These are phyloP conservation scores for Lithospermum erythrorhizon DNA, from an alignment of 257 asterid species.

Conservation along the genomic window DNA sequence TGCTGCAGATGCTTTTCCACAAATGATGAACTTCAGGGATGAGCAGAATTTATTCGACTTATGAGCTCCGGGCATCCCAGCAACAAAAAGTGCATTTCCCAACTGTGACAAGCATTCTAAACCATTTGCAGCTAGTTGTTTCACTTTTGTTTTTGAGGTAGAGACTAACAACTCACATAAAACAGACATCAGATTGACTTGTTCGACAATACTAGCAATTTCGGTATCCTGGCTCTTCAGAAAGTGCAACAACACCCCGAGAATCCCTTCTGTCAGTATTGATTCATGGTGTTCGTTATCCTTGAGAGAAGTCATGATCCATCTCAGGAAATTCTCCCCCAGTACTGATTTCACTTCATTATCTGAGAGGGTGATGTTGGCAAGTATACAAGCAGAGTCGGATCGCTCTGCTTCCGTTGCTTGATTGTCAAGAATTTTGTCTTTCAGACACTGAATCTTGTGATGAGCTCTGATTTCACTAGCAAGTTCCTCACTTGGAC, in stretches of 20 bases:
- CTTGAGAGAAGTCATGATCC: constrained; percentile 15
- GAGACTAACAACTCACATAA: constrained; percentile 9
- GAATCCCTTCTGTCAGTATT: constrained; percentile 22
- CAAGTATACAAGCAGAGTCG: constrained; percentile 19
- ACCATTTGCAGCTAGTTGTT: constrained; percentile 17
- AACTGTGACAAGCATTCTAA: constrained; percentile 12
- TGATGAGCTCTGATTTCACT: constrained; percentile 11
- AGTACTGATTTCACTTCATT: constrained; percentile 15
- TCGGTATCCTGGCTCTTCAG: constrained; percentile 5
- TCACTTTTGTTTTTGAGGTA: constrained; percentile 13
- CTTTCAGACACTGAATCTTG: constrained; percentile 11
- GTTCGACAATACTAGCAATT: constrained; percentile 4
- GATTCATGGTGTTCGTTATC: neutral
- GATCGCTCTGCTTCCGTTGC: constrained; percentile 14
- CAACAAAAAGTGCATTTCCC: constrained; percentile 6
- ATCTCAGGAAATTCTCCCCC: constrained; percentile 10
- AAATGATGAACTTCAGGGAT: constrained; percentile 7
- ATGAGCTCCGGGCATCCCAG: neutral
- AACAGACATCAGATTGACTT: constrained; percentile 11
- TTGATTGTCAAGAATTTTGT: constrained; percentile 13
- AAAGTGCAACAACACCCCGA: constrained; percentile 17
- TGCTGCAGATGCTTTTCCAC: constrained; percentile 12
- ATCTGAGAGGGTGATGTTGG: constrained; percentile 11
- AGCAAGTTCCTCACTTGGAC: constrained; percentile 12
- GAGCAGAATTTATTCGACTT: constrained; percentile 12